Evolutionary conservation across 495 filamentous ascomycete genomes (phyloP).

Genomic region (Penicillium macrosclerotiorum): DNA sequence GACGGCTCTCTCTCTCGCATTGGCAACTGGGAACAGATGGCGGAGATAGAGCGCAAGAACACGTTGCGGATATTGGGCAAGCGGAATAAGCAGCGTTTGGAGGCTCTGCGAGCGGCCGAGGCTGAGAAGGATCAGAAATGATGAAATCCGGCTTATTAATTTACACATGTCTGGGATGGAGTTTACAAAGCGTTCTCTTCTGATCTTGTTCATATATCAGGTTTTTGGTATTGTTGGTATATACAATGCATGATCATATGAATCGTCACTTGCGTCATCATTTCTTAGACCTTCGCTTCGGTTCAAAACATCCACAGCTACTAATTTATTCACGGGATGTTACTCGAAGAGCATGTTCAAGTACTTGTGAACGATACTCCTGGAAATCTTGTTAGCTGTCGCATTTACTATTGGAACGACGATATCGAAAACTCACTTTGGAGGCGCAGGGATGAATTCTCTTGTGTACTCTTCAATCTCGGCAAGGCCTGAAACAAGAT

Average conservation of each 20-base stretch:
- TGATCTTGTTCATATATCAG: neutral
- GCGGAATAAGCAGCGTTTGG: slow-evolving; percentile 60
- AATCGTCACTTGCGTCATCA: slow-evolving; percentile 6
- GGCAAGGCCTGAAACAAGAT: slow-evolving; percentile 61
- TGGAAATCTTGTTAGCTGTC: slow-evolving; percentile 13
- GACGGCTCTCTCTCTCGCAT: slow-evolving; percentile 66
- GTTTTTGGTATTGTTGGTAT: neutral
- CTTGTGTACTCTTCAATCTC: slow-evolving; percentile 73
- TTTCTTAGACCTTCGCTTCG: neutral
- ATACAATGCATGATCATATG: neutral
- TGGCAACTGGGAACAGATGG: slow-evolving; percentile 66
- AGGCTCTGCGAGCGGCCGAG: slow-evolving; percentile 46
- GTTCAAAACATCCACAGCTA: too few relatives aligned
- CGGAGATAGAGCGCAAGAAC: slow-evolving; percentile 58
- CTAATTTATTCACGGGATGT: too few relatives aligned
- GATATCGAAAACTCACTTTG: slow-evolving; percentile 47
- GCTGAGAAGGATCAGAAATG: slow-evolving; percentile 7
- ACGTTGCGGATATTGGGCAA: slow-evolving; percentile 61
- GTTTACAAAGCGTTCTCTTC: neutral
- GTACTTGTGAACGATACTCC: slow-evolving; percentile 26
- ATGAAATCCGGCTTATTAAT: neutral
- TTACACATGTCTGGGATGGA: neutral
- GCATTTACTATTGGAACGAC: neutral
- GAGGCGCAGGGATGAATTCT: slow-evolving; percentile 55
- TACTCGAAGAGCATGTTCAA: slow-evolving; percentile 18